Evolutionary conservation across 495 filamentous ascomycete species (phyloP).

Genomic region (Pseudotulostoma volvatum): DNA sequence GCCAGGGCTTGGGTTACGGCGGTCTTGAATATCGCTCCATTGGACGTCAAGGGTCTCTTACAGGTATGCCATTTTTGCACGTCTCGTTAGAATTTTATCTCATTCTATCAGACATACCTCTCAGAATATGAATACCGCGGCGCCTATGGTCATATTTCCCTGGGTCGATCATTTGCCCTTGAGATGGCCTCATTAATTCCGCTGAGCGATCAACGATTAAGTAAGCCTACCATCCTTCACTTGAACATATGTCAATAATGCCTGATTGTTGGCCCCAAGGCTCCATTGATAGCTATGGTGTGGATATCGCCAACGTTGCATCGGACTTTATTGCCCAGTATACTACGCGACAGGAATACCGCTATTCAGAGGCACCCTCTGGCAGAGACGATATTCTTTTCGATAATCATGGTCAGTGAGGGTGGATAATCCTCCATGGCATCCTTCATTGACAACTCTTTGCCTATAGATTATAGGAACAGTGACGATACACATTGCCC

Average conservation of each 20-base stretch:
- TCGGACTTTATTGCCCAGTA: constrained; percentile 95
- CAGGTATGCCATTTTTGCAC: constrained; percentile 40
- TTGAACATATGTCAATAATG: no score
- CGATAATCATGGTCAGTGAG: neutral
- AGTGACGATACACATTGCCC: constrained; percentile 1
- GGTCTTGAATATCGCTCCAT: constrained; percentile 69
- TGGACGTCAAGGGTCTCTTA: constrained; percentile 88
- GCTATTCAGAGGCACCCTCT: constrained; percentile 45
- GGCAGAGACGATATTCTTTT: neutral
- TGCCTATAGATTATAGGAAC: constrained; percentile 1
- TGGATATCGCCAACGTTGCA: constrained; percentile 64
- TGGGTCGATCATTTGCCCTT: constrained; percentile 88
- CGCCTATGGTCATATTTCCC: constrained; percentile 70
- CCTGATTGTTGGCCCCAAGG: no score
- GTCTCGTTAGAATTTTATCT: no score
- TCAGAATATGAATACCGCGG: constrained; percentile 84
- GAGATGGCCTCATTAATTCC: constrained; percentile 86
- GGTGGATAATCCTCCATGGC: constrained; percentile 3
- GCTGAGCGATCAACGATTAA: constrained; percentile 68
- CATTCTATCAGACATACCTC: constrained; percentile 52
- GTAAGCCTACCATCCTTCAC: no score
- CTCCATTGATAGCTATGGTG: constrained; percentile 54
- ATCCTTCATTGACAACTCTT: constrained; percentile 1
- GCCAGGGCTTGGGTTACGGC: constrained; percentile 66
- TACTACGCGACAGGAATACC: constrained; percentile 90